A percentile compares a stretch with the other conserved stretches of the same genome.
These are phyloP conservation scores for Waltergamsia citrina DNA, from an alignment of 2,329 filamentous ascomycete species.

Conservation along the genomic window DNA sequence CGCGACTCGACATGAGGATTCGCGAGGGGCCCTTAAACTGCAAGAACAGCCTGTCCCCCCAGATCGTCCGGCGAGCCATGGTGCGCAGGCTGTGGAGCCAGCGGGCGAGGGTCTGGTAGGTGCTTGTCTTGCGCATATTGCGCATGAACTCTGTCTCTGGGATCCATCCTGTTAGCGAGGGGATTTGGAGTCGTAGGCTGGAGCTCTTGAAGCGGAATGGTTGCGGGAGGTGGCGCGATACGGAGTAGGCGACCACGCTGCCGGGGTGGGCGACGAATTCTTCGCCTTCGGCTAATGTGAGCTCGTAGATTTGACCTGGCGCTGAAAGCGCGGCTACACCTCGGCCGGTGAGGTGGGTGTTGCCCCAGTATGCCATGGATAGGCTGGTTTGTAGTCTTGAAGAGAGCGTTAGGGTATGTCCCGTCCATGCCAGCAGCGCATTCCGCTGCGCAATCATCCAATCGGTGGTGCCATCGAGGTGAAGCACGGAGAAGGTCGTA, in stretches of 20 bases:
- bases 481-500: constrained; percentile 79
- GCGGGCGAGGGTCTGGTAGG: constrained; percentile 62
- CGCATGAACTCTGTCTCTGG: constrained; percentile 65
- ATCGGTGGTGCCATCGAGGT: constrained; percentile 87
- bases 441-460: constrained; percentile 88
- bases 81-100: constrained; percentile 63
- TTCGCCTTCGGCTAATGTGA: constrained; percentile 72
- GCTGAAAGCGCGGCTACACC: constrained; percentile 79
- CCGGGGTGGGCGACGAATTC: constrained; percentile 87
- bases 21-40: constrained; percentile 82
- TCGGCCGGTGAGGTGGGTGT: constrained; percentile 76
- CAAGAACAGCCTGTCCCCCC: constrained; percentile 88
- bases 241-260: constrained; percentile 84
- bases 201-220: constrained; percentile 82
- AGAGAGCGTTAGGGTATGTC: constrained; percentile 69
- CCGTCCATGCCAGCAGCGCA: constrained; percentile 92
- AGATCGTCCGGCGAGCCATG: constrained; percentile 71
- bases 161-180: constrained; percentile 54
- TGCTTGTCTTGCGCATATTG: constrained; percentile 59
- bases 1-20: constrained; percentile 82
- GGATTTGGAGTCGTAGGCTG: constrained; percentile 70
- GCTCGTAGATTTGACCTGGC: constrained; percentile 80
- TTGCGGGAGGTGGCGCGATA: constrained; percentile 62
- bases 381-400: constrained; percentile 68
- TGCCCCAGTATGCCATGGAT: constrained; percentile 83